phyloP scores from a whole-genome alignment of 208 protist species.

The Trypanosoma melophagium region DNA sequence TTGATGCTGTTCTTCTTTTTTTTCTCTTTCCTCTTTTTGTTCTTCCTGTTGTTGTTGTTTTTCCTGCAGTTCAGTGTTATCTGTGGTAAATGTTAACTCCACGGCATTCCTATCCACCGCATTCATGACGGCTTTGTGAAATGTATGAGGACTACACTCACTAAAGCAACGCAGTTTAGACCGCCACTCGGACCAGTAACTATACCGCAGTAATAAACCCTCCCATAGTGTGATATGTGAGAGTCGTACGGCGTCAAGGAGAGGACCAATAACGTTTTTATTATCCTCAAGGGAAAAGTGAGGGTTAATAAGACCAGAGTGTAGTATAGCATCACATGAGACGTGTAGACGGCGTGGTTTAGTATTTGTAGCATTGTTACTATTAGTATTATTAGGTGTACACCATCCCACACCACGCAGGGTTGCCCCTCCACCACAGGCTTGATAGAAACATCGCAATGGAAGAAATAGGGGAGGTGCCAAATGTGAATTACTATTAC shows the following conservation, averaged over 20 bases:
- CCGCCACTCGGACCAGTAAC: constrained; percentile 35
- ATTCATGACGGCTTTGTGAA: background rate
- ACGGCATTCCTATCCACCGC: background rate
- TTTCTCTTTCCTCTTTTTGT: background rate
- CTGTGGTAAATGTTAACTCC: background rate
- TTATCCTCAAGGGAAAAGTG: constrained; percentile 55
- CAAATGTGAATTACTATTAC: too few relatives aligned
- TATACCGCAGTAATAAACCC: constrained; percentile 43
- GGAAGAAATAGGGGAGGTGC: background rate
- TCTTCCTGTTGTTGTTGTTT: background rate
- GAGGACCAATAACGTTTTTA: constrained; percentile 37
- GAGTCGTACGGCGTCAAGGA: constrained; percentile 39
- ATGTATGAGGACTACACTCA: constrained; percentile 20
- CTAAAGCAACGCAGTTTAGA: constrained; percentile 27
- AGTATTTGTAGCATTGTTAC: background rate
- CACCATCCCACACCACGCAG: constrained; percentile 1
- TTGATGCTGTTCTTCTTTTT: too few relatives aligned
- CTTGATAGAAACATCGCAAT: constrained; percentile 2
- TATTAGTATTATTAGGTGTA: background rate
- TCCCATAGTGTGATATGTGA: constrained; percentile 39
- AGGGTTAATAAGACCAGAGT: constrained; percentile 50
- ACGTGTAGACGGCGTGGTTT: constrained; percentile 35
- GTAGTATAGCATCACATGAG: constrained; percentile 41
- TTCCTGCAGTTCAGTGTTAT: background rate
- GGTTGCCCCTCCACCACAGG: background rate